These are phyloP conservation scores for Boletus smithii DNA, from an alignment of 1,284 basidiomycete species.

Conservation along the genomic window DNA sequence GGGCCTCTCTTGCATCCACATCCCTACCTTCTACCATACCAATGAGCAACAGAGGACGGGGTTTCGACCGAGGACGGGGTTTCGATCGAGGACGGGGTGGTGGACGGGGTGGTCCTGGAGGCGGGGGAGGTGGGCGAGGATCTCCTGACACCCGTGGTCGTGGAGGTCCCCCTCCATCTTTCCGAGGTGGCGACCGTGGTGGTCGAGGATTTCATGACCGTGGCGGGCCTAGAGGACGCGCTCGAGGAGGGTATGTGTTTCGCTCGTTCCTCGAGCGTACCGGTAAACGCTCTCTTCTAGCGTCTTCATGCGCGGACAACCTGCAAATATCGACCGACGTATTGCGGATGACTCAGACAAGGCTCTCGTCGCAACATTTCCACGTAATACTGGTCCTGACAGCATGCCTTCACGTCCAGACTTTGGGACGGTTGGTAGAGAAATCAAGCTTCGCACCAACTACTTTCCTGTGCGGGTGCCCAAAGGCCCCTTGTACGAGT, in stretches of 20 bases:
- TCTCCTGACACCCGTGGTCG: slow-evolving; percentile 29
- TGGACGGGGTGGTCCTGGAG: slow-evolving; percentile 13
- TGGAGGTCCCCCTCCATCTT: slow-evolving; percentile 26
- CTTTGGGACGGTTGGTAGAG: slow-evolving; percentile 57
- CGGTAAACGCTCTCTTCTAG: slow-evolving; percentile 35
- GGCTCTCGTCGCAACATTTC: slow-evolving; percentile 50
- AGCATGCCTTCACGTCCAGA: slow-evolving; percentile 66
- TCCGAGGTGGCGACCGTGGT: slow-evolving; percentile 28
- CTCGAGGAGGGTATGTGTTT: slow-evolving; percentile 49
- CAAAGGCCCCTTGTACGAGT: slow-evolving; percentile 61
- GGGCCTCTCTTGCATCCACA: background rate
- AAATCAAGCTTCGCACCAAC: slow-evolving; percentile 67
- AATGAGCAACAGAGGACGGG: slow-evolving; percentile 34
- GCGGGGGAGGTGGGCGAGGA: slow-evolving; percentile 28
- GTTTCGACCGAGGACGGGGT: slow-evolving; percentile 33
- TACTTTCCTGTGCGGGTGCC: slow-evolving; percentile 70
- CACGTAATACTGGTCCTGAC: slow-evolving; percentile 33
- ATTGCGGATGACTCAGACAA: slow-evolving; percentile 56
- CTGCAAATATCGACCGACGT: slow-evolving; percentile 57
- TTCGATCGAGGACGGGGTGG: slow-evolving; percentile 33
- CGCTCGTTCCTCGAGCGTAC: background rate
- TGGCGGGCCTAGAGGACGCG: slow-evolving; percentile 35
- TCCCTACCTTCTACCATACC: background rate
- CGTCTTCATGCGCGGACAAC: slow-evolving; percentile 48
- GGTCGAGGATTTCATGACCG: slow-evolving; percentile 35